Evolutionary conservation across 352 stramenopile species (phyloP).

Genomic region (Phytophthora hybrid): DNA sequence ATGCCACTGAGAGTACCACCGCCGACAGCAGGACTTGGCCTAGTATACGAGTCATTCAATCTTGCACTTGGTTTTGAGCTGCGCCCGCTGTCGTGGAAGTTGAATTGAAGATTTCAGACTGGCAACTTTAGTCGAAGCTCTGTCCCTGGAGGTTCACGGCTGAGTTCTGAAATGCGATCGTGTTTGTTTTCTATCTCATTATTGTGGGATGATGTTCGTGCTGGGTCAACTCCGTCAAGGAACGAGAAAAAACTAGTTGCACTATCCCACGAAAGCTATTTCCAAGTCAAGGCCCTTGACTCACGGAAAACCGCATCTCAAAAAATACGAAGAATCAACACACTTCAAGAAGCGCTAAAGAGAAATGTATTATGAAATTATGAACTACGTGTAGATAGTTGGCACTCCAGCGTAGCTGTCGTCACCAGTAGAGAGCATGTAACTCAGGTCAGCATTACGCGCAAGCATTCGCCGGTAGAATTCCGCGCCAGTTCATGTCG

Average conservation of each 20-base stretch:
- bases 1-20: constrained; percentile 6
- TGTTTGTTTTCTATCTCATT: not conserved
- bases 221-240: not conserved
- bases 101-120: constrained; percentile 17
- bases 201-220: not conserved
- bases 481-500: constrained; percentile 49
- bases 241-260: not conserved
- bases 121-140: not conserved
- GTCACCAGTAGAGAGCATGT: not conserved
- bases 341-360: not conserved
- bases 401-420: not conserved
- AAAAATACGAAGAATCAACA: not conserved
- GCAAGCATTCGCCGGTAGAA: constrained; percentile 53
- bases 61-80: not conserved
- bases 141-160: not conserved
- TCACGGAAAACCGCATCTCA: not conserved
- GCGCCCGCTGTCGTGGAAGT: not conserved
- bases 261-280: not conserved
- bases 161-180: not conserved
- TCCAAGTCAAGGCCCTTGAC: not conserved
- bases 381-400: not conserved
- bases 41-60: constrained; percentile 6
- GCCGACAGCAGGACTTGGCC: constrained; percentile 1
- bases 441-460: constrained; percentile 25
- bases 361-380: not conserved